Conservation (phyloP, 495 filamentous ascomycete genomes). For the Filosporella fistucella region DNA sequence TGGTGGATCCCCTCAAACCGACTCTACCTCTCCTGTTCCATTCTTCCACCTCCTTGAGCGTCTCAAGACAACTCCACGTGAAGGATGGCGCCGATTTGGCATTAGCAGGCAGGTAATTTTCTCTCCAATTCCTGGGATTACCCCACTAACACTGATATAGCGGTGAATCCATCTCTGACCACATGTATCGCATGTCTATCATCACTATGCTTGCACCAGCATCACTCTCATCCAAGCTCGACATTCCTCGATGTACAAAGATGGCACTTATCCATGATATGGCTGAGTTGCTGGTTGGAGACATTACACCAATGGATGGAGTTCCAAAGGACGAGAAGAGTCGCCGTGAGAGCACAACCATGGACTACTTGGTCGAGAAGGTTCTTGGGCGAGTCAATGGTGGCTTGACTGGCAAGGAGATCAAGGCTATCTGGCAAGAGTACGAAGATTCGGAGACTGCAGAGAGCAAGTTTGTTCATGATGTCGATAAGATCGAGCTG, state of each 20-base stretch:
- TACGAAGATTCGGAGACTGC: slow-evolving; percentile 83
- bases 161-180: slow-evolving; percentile 87
- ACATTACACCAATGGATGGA: slow-evolving; percentile 88
- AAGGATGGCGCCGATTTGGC: slow-evolving; percentile 89
- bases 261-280: slow-evolving; percentile 97
- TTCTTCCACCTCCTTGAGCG: slow-evolving; percentile 93
- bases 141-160: slow-evolving; percentile 17
- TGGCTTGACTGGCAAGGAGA: slow-evolving; percentile 59
- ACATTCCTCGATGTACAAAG: slow-evolving; percentile 80
- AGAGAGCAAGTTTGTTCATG: slow-evolving; percentile 87
- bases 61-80: slow-evolving; percentile 91
- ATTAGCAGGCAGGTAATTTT: slow-evolving; percentile 47
- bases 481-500: slow-evolving; percentile 95
- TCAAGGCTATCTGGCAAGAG: slow-evolving; percentile 81
- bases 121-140: not conserved
- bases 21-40: slow-evolving; percentile 69
- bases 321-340: slow-evolving; percentile 73
- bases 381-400: slow-evolving; percentile 72
- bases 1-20: slow-evolving; percentile 44
- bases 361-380: slow-evolving; percentile 75
- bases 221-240: slow-evolving; percentile 59
- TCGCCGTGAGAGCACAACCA: slow-evolving; percentile 77
- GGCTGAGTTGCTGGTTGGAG: slow-evolving; percentile 91
- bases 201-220: slow-evolving; percentile 91
- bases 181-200: slow-evolving; percentile 99